Conservation (phyloP, 495 filamentous ascomycete genomes). For the Neurospora terricola region DNA sequence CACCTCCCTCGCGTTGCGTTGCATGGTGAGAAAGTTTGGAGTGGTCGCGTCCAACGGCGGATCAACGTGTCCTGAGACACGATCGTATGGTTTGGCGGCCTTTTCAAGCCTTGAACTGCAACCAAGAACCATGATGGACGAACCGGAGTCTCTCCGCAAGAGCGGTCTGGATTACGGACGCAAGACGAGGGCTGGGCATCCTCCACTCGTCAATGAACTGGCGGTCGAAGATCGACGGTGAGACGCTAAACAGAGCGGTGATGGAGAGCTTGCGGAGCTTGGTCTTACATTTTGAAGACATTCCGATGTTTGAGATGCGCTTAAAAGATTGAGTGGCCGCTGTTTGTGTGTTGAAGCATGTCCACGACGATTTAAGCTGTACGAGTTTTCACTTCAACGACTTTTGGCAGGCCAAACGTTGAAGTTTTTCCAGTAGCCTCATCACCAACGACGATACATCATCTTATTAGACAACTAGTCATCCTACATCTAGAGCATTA, state of each 20-base stretch:
- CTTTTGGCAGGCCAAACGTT: background rate
- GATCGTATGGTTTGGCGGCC: background rate
- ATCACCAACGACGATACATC: background rate
- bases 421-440: background rate
- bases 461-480: background rate
- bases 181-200: background rate
- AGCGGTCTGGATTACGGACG: background rate
- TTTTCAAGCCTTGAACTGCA: background rate
- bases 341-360: background rate
- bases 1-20: background rate
- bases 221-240: background rate
- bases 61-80: background rate
- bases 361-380: background rate
- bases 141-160: background rate
- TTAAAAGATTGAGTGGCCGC: background rate
- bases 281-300: background rate
- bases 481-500: background rate
- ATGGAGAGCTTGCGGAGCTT: background rate
- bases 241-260: background rate
- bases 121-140: background rate
- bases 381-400: background rate
- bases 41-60: background rate
- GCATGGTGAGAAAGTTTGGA: background rate
- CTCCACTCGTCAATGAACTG: background rate
- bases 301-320: background rate